Evolutionary conservation across 495 filamentous ascomycete genomes (phyloP).

Genomic region (Xylaria flabelliformis): DNA sequence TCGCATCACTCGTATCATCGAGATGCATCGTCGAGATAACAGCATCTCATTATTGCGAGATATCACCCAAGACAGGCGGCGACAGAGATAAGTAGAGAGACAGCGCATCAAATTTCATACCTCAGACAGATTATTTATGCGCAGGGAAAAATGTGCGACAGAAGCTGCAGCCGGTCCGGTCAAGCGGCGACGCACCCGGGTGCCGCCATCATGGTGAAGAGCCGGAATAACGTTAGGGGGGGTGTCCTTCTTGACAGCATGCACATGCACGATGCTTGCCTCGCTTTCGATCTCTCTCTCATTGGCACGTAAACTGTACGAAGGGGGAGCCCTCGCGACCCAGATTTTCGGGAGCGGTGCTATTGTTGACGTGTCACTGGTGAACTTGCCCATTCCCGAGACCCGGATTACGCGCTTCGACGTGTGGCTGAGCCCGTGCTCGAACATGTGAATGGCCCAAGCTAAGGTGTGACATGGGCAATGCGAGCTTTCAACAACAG

Average conservation of each 20-base stretch:
- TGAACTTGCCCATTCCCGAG: slow-evolving; percentile 11
- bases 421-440: slow-evolving; percentile 19
- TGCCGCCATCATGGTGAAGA: slow-evolving; percentile 23
- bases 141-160: slow-evolving; percentile 17
- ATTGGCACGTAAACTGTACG: slow-evolving; percentile 5
- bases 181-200: slow-evolving; percentile 25
- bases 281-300: slow-evolving; percentile 21
- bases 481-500: slow-evolving; percentile 14
- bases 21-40: slow-evolving; percentile 13
- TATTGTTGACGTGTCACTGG: slow-evolving; percentile 31
- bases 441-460: slow-evolving; percentile 18
- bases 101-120: slow-evolving; percentile 17
- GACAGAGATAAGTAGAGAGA: slow-evolving; percentile 6
- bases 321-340: slow-evolving; percentile 18
- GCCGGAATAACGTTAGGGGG: slow-evolving; percentile 19
- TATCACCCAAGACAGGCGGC: slow-evolving; percentile 14
- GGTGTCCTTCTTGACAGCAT: slow-evolving; percentile 18
- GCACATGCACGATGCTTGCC: slow-evolving; percentile 27
- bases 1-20: neutral
- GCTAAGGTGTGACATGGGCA: slow-evolving; percentile 20
- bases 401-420: slow-evolving; percentile 21
- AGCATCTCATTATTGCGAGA: slow-evolving; percentile 19
- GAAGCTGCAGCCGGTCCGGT: slow-evolving; percentile 17
- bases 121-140: neutral
- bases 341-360: slow-evolving; percentile 24